Evolutionary conservation across 768 basidiomycete species (phyloP), one percentile per base, ranked within the genome.

Genomic region (Termitomyces sp.): DNA sequence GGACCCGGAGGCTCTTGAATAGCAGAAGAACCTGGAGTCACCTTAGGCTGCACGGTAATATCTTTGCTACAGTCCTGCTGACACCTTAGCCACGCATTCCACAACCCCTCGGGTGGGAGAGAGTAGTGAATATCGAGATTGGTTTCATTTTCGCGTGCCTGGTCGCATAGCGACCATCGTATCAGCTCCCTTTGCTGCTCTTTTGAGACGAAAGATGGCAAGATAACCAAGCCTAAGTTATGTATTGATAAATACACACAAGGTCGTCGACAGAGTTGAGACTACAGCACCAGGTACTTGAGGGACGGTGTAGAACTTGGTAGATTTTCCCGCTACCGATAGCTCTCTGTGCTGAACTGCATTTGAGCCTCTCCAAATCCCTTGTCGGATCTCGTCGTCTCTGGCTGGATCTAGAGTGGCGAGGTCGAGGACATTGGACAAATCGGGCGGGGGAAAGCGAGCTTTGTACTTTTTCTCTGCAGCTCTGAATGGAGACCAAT

Each of bases 81-180:
- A 10, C 75, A 72, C 20, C 66, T 59, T 20, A 86, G 62, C 69
- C 77, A 80, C 2, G 82, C 72, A 42, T 84, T 82, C 94, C 96
- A 99, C 24, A 98, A 71, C 13, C 95, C 91, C 12, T 83, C 74
- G 18, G 70, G 50, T 0, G 96, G 95, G 7, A 97, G 76, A 43
- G 76, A 46, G 65, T 96, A 97, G 70, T 98, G 96, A 0, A 85
- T 82, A 56, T 95, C 90, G 22, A 98, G 85, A 64, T 94, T 96
- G 0, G 93, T 95, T 55, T 90, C 87, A 68, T 97, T 97, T 0
- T 79, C 72, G 3, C 79, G 78, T 1, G 95, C 89, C 64, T 95
- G 93, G 20, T 88, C 81, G 10, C 77, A 67, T 7, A 99, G 82
- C 24, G 91, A 83, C 83, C 91, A 90, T 55, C 72, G 73, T 26